A percentile compares a stretch with the other conserved stretches of the same genome.
phyloP scores from a whole-genome alignment of 805 yeast species.

The Saturnispora dispora region DNA sequence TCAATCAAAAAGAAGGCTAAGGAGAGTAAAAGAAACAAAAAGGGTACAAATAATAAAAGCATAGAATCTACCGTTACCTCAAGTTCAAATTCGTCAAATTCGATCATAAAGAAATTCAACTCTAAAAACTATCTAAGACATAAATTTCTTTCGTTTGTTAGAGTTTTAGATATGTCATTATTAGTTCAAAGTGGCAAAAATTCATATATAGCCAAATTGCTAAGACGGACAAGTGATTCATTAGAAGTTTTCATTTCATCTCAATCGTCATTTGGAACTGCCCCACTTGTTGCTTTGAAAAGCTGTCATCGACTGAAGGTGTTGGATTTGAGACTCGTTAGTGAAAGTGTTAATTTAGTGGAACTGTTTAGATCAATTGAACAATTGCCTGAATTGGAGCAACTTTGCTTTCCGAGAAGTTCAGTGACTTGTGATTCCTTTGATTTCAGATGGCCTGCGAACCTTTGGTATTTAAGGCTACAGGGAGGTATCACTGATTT shows the following conservation, averaged over 20 bases:
- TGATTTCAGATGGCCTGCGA: constrained; percentile 70
- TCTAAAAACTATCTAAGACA: constrained; percentile 7
- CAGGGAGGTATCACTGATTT: constrained; percentile 87
- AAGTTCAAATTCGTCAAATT: not conserved
- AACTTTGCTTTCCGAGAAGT: constrained; percentile 80
- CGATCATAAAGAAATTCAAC: constrained; percentile 6
- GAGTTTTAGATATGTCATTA: constrained; percentile 59
- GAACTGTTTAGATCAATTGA: constrained; percentile 72
- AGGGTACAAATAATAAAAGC: not conserved
- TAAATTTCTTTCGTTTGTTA: constrained; percentile 49
- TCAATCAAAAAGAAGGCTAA: constrained; percentile 4
- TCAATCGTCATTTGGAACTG: constrained; percentile 87
- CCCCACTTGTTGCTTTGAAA: constrained; percentile 76
- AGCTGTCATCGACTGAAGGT: constrained; percentile 55
- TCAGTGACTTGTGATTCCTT: constrained; percentile 63
- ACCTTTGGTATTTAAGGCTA: constrained; percentile 58
- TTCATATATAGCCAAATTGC: constrained; percentile 74
- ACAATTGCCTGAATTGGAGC: constrained; percentile 52
- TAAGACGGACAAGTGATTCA: constrained; percentile 64
- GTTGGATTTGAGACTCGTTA: constrained; percentile 75
- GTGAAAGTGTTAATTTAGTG: constrained; percentile 79
- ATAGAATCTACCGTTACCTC: not conserved
- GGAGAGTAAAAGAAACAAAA: not conserved
- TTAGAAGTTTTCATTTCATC: constrained; percentile 77
- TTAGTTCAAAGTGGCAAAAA: constrained; percentile 89